Base-by-base conservation (phyloP, 2,329 filamentous ascomycete genomes). In the Fusarium tanahbumbuense region DNA sequence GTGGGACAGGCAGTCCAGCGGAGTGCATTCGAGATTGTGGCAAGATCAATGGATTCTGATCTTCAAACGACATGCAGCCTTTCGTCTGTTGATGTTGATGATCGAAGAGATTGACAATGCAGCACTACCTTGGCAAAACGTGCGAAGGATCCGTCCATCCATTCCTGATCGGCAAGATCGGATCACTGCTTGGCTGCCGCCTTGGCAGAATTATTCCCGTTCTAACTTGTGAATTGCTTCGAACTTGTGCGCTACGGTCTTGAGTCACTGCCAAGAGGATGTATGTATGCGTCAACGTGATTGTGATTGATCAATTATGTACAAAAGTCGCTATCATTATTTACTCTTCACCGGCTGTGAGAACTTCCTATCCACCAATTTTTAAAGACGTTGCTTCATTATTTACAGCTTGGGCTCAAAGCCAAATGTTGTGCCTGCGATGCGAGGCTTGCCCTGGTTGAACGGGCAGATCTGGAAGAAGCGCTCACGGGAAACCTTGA, bases 401-500 rank as follows among this genome's bases (percentile, higher is more conserved):
- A 27, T 40, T 42, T 49, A 66, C 30, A 71, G 25, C 79, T 87
- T 87, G 2, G 86, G 83, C 60, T 87, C 80, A 62, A 88, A 73
- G 13, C 85, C 85, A 69, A 88, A 84, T 47, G 79, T 76, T 28
- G 86, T 86, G 1, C 86, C 86, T 2, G 84, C 85, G 18, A 88
- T 82, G 6, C 83, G 81, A 78, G 86, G 87, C 53, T 85, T 83
- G 57, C 82, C 83, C 71, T 87, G 85, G 2, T 81, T 83, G 62
- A 90, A 82, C 10, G 88, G 88, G 62, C 87, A 88, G 20, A 91
- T 78, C 76, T 91, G 89, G 80, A 92, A 92, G 83, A 92, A 92
- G 64, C 89, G 84, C 77, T 90, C 88, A 12, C 90, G 81, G 46
- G 86, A 87, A 73, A 89, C 90, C 66, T 84, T 83, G 76, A 92